A percentile compares a stretch with the other conserved stretches of the same genome.
Evolutionary conservation across 495 filamentous ascomycete genomes (phyloP).

Genomic region (Penicillium subrubescens): DNA sequence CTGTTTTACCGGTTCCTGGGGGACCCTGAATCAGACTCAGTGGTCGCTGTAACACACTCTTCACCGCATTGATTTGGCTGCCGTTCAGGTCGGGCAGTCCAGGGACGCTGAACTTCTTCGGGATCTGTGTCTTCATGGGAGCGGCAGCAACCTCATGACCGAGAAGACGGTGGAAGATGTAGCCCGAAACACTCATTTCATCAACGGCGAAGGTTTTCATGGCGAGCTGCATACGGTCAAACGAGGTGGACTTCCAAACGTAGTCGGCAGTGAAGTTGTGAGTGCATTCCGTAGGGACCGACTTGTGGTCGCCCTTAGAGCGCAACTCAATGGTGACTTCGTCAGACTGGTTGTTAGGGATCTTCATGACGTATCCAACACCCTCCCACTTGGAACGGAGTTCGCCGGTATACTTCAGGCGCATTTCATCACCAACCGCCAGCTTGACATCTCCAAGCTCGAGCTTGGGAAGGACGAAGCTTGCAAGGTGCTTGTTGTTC

Average conservation of each 20-base stretch:
- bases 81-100: conserved; percentile 94
- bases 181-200: conserved; percentile 97
- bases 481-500: conserved; percentile 97
- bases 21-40: conserved; percentile 96
- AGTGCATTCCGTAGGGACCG: conserved; percentile 94
- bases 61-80: conserved; percentile 96
- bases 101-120: conserved; percentile 94
- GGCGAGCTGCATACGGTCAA: conserved; percentile 97
- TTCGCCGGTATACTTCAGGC: conserved; percentile 93
- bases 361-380: conserved; percentile 98
- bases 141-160: conserved; percentile 95
- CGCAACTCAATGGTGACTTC: conserved; percentile 96
- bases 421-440: conserved; percentile 98
- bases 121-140: conserved; percentile 95
- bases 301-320: conserved; percentile 87
- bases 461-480: conserved; percentile 94
- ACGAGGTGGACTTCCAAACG: conserved; percentile 99
- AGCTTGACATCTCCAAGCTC: conserved; percentile 98
- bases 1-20: conserved; percentile 96
- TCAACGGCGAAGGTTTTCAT: conserved; percentile 99
- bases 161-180: conserved; percentile 97
- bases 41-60: conserved; percentile 89
- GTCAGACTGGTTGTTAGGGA: conserved; percentile 98
- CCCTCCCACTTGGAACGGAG: conserved; percentile 95
- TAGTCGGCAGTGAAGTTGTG: conserved; percentile 98